Percentiles rank a stretch among this genome's conserved stretches.
Evolutionary conservation across 768 basidiomycete genomes (phyloP).

Genomic region (Agrocybe chaxingu): DNA sequence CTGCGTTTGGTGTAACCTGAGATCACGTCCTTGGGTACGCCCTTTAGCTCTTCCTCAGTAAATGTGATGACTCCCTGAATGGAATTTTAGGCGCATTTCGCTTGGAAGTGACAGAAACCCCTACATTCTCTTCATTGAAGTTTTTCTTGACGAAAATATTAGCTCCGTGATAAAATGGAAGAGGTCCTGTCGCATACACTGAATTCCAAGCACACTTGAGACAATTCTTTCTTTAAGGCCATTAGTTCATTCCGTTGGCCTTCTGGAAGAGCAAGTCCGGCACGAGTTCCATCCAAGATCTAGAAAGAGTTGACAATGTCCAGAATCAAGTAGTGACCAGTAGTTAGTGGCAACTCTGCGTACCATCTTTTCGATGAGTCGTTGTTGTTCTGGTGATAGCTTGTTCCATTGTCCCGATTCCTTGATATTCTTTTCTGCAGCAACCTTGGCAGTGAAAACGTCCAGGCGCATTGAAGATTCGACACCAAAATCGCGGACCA

Average conservation of each 20-base stretch:
- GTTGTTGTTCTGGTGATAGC: constrained; percentile 63
- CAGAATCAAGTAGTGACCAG: neutral
- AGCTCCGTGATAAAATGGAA: neutral
- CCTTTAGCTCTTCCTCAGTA: constrained; percentile 70
- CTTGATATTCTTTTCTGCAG: constrained; percentile 68
- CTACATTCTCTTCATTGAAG: constrained; percentile 84
- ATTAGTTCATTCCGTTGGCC: constrained; percentile 55
- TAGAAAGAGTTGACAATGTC: constrained; percentile 14
- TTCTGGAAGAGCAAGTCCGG: constrained; percentile 72
- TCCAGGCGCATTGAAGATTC: constrained; percentile 82
- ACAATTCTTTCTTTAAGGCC: constrained; percentile 71
- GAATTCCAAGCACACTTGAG: constrained; percentile 75
- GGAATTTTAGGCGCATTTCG: neutral
- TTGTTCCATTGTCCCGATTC: constrained; percentile 58
- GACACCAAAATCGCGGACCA: constrained; percentile 67
- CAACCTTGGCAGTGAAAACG: constrained; percentile 68
- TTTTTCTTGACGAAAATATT: constrained; percentile 56
- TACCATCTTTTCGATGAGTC: constrained; percentile 79
- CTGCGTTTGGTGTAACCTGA: constrained; percentile 71
- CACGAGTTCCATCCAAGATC: constrained; percentile 75
- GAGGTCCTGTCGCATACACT: constrained; percentile 42
- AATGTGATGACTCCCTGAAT: constrained; percentile 58
- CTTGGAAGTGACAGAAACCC: constrained; percentile 4
- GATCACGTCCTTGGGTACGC: constrained; percentile 76
- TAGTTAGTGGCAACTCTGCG: constrained; percentile 2